Evolutionary conservation across 2,329 filamentous ascomycete species (phyloP), one percentile per base, ranked within the genome.

Genomic region (Pseudogymnoascus verrucosus): DNA sequence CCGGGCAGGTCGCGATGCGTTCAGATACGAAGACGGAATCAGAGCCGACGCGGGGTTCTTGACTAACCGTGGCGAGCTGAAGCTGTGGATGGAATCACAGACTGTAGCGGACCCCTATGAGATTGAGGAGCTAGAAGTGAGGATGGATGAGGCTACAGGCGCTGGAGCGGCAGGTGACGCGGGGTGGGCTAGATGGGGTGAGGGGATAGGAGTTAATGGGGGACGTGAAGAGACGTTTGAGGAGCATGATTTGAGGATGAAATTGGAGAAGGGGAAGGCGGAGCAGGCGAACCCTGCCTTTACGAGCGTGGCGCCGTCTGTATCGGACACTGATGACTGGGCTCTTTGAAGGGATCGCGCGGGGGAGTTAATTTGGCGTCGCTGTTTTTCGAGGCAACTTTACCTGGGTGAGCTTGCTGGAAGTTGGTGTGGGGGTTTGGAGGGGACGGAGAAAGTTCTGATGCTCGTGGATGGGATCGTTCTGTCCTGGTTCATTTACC

Each of bases 31-130:
- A 39, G 57, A 64, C 21, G 67, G 66, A 3, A 51, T 70, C 0
- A 63, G 70, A 40, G 68, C 68, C 0, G 69, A 71, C 67, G 65
- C 65, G 7, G 54, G 61, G 62, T 69, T 71, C 36, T 31, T 69
- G 7, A 65, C 64, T 1, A 44, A 14, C 11, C 28, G 16, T 0
- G 67, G 69, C 0, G 69, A 69, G 47, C 60, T 69, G 51, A 61
- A 64, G 62, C 34, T 34, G 5, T 59, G 65, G 26, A 62, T 69
- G 59, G 6, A 37, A 11, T 57, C 47, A 1, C n/a, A 16, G 26
- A 7, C 26, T 6, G 26, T 31, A 1, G 2, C 26, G 8, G 47
- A 12, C 2, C 3, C 10, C 0, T 4, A 57, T 16, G 47, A 34
- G n/a, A 16, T 11, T 19, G 47, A 57, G 47, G n/a, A 4, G 10